Conservation (phyloP, 106 monocot species). For the Dendrobium catenatum region DNA sequence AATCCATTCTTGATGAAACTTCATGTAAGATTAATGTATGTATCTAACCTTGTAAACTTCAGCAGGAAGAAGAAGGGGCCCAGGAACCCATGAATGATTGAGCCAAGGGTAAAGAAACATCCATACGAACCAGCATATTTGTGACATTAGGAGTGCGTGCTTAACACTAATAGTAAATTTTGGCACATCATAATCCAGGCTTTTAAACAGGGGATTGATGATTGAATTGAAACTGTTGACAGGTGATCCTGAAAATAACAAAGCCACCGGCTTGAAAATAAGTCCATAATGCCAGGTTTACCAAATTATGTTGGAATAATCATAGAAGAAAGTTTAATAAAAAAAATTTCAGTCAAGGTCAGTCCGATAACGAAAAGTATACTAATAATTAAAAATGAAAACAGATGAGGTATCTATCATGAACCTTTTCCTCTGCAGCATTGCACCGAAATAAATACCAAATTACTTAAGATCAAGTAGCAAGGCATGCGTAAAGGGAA, state of each 20-base stretch:
- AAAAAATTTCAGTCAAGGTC: neutral
- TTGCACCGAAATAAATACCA: neutral
- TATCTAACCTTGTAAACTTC: constrained; percentile 92
- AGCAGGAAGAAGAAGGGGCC: constrained; percentile 87
- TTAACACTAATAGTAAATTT: constrained; percentile 46
- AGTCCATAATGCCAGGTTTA: neutral
- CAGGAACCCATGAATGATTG: constrained; percentile 62
- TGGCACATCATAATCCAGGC: constrained; percentile 62
- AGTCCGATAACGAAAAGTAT: neutral
- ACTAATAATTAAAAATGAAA: neutral
- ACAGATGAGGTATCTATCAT: neutral
- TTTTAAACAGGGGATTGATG: constrained; percentile 51
- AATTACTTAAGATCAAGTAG: neutral
- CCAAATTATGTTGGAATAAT: constrained; percentile 7
- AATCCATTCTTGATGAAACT: neutral
- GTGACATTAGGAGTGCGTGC: constrained; percentile 42
- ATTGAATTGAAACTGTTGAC: constrained; percentile 72
- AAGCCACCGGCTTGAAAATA: constrained; percentile 1
- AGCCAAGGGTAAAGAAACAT: constrained; percentile 77
- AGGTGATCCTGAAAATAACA: constrained; percentile 59
- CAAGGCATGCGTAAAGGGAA: neutral
- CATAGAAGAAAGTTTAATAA: neutral
- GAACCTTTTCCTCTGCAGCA: too few species aligned
- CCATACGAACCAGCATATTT: constrained; percentile 46
- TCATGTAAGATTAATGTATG: neutral